A percentile compares a stretch with the other conserved stretches of the same genome.
Evolutionary conservation across 192 early-diverging fungal species (phyloP).

Genomic region (Gamsiella multidivaricata): DNA sequence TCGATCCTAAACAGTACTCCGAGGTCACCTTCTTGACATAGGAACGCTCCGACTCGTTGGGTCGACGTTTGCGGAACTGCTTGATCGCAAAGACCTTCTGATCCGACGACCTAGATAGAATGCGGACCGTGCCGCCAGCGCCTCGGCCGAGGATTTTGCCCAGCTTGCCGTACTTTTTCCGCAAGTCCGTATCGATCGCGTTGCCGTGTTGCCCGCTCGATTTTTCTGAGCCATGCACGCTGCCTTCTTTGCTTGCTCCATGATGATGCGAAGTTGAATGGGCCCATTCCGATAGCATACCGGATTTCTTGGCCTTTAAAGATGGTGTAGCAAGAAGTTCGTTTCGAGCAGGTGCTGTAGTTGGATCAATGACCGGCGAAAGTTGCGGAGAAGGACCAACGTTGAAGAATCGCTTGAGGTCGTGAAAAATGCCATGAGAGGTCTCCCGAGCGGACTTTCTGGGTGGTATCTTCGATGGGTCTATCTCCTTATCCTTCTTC

Average conservation of each 20-base stretch:
- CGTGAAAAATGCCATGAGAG: slow-evolving; percentile 56
- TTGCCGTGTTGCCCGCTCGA: slow-evolving; percentile 17
- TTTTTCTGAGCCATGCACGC: neutral
- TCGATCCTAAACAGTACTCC: slow-evolving; percentile 86
- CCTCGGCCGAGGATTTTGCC: slow-evolving; percentile 75
- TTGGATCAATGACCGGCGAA: neutral
- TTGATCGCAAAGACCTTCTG: slow-evolving; percentile 80
- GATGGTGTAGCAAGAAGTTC: neutral
- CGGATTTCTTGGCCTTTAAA: slow-evolving; percentile 6
- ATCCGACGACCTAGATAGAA: slow-evolving; percentile 70
- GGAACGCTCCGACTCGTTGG: slow-evolving; percentile 73
- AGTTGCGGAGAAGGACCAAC: slow-evolving; percentile 24
- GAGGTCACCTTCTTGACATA: slow-evolving; percentile 87
- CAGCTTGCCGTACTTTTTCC: slow-evolving; percentile 69
- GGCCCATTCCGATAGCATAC: neutral
- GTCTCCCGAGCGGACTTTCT: slow-evolving; percentile 27
- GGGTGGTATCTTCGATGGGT: neutral
- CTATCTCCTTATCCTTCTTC: slow-evolving; percentile 14
- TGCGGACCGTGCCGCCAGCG: slow-evolving; percentile 77
- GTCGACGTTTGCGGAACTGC: slow-evolving; percentile 78
- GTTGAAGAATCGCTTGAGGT: slow-evolving; percentile 65
- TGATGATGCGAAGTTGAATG: neutral
- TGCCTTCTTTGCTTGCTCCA: neutral
- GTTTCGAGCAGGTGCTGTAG: neutral
- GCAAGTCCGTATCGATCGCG: slow-evolving; percentile 27